Base-by-base conservation (phyloP, 306 rosid species). In the Arachis hypogaea region DNA sequence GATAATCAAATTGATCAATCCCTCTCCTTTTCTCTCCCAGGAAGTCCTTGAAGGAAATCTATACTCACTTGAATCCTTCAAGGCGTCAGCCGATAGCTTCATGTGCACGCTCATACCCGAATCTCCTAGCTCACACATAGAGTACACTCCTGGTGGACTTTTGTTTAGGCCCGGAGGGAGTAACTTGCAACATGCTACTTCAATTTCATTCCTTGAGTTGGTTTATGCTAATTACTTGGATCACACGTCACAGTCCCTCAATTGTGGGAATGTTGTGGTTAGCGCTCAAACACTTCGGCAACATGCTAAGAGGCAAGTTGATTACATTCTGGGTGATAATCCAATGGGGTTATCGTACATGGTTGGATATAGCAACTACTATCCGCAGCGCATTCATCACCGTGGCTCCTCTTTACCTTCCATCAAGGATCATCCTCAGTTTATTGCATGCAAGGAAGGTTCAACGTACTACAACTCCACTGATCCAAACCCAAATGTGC, bases 361-460 rank as follows among this genome's bases (percentile, higher is more conserved):
- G 98, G 96, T 92, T 18, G 98, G 96, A 7, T 92, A 90, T 64
- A 57, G 94, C 10, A 68, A 76, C 68, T 71, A 69, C 29, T 88
- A 83, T 62, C 98, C 98, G 0, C 88, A 81, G 6, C 82, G 85
- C 0, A 92, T 92, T 72, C 98, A 92, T 73, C 98, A 88, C 33
- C 93, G 98, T n/a, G 94, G 88, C 1, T 92, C 98, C 2, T 92
- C 98, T 4, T 33, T 90, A 42, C 98, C 98, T 0, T 88, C 94
- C 0, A 45, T 88, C 44, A 88, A 81, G 71, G 91, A 90, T 72
- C 83, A 90, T 42, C 89, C 91, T 0, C 80, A 84, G 56, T 58
- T 69, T 69, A 85, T 92, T 33, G 87, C 84, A 1, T 92, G 98
- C 77, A 88, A 88, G 44, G 98, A 86, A 38, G 98, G 98, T 5